These are phyloP conservation scores for Schizophyllum amplum DNA, from an alignment of 1,284 basidiomycete species.

Conservation along the genomic window DNA sequence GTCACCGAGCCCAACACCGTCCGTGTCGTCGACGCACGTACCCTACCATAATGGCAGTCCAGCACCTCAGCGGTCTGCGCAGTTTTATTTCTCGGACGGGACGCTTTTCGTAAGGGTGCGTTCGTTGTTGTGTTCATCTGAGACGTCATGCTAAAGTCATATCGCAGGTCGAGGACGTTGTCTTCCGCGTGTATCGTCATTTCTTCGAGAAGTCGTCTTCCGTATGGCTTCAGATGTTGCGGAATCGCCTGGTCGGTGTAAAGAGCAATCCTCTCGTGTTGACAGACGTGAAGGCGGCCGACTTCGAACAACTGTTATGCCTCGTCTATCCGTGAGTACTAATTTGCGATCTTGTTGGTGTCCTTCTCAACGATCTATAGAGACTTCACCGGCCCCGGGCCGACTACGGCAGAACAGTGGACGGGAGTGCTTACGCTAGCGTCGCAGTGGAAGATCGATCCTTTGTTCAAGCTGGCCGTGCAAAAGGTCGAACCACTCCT, in stretches of 20 bases:
- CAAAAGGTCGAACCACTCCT: constrained; percentile 20
- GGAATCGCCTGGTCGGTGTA: constrained; percentile 6
- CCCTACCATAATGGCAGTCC: background rate
- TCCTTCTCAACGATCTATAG: constrained; percentile 13
- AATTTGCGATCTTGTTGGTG: background rate
- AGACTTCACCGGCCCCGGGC: constrained; percentile 20
- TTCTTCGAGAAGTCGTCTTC: constrained; percentile 26
- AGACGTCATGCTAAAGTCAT: background rate
- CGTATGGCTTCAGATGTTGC: constrained; percentile 20
- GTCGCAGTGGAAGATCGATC: constrained; percentile 23
- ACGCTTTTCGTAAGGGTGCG: constrained; percentile 18
- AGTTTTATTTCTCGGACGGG: constrained; percentile 20
- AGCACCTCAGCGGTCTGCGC: background rate
- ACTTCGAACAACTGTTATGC: constrained; percentile 25
- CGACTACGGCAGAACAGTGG: constrained; percentile 27
- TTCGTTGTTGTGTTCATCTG: background rate
- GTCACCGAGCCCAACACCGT: background rate
- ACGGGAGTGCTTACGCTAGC: constrained; percentile 27
- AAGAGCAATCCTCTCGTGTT: constrained; percentile 14
- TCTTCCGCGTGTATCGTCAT: constrained; percentile 21
- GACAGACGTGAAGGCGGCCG: constrained; percentile 9
- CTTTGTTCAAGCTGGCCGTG: constrained; percentile 26
- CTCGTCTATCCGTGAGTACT: constrained; percentile 23
- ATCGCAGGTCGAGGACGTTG: constrained; percentile 17
- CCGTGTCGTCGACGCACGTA: no score